A percentile compares a stretch with the other conserved stretches of the same genome.
These are phyloP conservation scores for Termitomyces sp. DNA, from an alignment of 768 basidiomycete species.

Conservation along the genomic window DNA sequence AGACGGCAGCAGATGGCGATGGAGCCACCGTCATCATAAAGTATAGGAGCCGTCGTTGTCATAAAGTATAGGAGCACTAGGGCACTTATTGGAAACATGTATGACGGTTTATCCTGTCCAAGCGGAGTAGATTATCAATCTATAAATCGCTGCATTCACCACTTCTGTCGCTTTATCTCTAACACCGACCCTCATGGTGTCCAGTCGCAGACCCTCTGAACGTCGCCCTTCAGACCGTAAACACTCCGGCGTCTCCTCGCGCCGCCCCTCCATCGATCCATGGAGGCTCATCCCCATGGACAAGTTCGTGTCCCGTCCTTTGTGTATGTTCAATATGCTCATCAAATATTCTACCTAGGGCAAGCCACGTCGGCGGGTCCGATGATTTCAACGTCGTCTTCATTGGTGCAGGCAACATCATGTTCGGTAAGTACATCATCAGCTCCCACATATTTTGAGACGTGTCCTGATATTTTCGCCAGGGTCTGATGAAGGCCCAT, in stretches of 20 bases:
- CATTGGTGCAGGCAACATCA: conserved; percentile 95
- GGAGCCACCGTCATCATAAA: conserved; percentile 13
- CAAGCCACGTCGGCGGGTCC: conserved; percentile 46
- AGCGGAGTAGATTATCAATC: conserved; percentile 9
- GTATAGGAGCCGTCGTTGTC: conserved; percentile 5
- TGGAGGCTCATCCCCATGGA: conserved; percentile 73
- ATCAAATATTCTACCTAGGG: conserved; percentile 24
- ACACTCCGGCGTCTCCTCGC: conserved; percentile 40
- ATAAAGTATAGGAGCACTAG: conserved; percentile 1
- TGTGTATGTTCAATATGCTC: conserved; percentile 7
- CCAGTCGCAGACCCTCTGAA: conserved; percentile 42
- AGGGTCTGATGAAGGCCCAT: conserved; percentile 87
- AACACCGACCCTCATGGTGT: conserved; percentile 16
- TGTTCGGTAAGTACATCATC: conserved; percentile 66
- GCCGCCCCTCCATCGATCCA: conserved; percentile 74
- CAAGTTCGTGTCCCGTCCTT: conserved; percentile 39
- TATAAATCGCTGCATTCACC: conserved; percentile 2
- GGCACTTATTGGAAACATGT: neutral
- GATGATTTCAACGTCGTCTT: conserved; percentile 92
- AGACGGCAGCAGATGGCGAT: conserved; percentile 20
- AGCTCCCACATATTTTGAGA: neutral
- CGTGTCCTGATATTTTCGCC: conserved; percentile 3
- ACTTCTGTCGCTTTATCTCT: neutral
- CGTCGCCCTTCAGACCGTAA: conserved; percentile 42
- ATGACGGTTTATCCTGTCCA: neutral